Conservation (phyloP, 441 rosid genomes). For the Populus trichocarpa region DNA sequence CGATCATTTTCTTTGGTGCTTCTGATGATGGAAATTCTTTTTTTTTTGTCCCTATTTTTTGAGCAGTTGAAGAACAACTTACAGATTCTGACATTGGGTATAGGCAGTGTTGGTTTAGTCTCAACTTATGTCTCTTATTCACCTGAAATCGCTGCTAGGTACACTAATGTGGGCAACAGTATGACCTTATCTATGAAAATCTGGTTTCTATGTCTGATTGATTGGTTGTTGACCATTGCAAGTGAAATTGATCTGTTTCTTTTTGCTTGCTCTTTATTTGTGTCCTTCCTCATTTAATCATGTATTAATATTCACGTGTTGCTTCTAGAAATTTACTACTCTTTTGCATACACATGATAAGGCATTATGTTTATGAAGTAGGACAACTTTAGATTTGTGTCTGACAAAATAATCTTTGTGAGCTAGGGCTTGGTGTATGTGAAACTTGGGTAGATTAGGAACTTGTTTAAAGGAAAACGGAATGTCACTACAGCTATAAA, state of each 20-base stretch:
- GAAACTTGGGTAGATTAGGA: too few species aligned
- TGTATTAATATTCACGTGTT: too few species aligned
- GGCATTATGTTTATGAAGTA: too few species aligned
- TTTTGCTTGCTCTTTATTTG: not conserved
- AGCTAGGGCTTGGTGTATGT: too few species aligned
- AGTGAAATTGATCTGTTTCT: not conserved
- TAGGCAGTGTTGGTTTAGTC: constrained; percentile 78
- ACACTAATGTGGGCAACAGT: constrained; percentile 10
- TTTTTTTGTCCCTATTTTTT: not conserved
- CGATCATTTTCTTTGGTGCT: not conserved
- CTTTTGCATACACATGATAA: too few species aligned
- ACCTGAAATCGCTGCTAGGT: constrained; percentile 84
- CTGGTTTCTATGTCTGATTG: not conserved
- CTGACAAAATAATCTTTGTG: too few species aligned
- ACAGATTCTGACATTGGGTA: constrained; percentile 65
- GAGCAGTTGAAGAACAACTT: constrained; percentile 64
- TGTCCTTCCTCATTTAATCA: too few species aligned
- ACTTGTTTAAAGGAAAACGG: too few species aligned
- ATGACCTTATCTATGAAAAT: not conserved
- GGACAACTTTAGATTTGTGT: too few species aligned
- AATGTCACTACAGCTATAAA: too few species aligned
- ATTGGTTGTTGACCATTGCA: not conserved
- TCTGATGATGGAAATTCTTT: not conserved
- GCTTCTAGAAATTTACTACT: too few species aligned
- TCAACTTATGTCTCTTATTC: constrained; percentile 77